Percentiles rank a stretch among this genome's conserved stretches.
Conservation (phyloP, 495 filamentous ascomycete genomes). For the Hypoxylon crocopeplum region DNA sequence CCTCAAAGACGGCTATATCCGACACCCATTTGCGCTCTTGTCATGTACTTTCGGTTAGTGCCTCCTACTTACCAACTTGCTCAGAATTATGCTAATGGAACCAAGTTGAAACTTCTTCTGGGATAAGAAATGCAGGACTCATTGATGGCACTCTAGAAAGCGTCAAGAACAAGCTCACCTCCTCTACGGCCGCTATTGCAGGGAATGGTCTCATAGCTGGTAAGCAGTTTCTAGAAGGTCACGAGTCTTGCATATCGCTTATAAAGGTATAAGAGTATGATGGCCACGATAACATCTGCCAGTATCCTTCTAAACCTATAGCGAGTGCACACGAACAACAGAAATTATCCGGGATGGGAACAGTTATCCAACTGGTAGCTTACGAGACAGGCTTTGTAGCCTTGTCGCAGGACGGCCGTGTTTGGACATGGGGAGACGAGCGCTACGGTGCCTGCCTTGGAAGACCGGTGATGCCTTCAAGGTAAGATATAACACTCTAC, state of each 20-base stretch:
- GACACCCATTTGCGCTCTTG: constrained; percentile 31
- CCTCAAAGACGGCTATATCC: constrained; percentile 43
- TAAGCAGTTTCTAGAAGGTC: background rate
- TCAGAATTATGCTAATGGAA: constrained; percentile 10
- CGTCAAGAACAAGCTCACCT: constrained; percentile 26
- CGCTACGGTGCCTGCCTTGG: constrained; percentile 58
- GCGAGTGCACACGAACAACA: constrained; percentile 2
- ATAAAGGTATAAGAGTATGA: constrained; percentile 33
- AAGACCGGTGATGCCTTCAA: constrained; percentile 43
- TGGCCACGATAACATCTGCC: constrained; percentile 23
- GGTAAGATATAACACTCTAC: constrained; percentile 34
- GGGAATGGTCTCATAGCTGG: constrained; percentile 44
- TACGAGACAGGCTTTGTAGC: constrained; percentile 60
- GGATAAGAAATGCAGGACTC: constrained; percentile 34
- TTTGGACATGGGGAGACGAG: constrained; percentile 68
- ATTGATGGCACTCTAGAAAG: constrained; percentile 11
- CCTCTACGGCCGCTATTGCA: constrained; percentile 35
- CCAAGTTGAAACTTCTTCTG: constrained; percentile 39
- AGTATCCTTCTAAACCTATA: constrained; percentile 37
- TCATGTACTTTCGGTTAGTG: constrained; percentile 52
- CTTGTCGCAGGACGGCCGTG: constrained; percentile 53
- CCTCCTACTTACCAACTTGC: background rate
- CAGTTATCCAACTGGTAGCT: constrained; percentile 54
- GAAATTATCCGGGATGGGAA: constrained; percentile 27
- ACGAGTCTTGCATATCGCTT: background rate